Evolutionary conservation across 345 rosid species (phyloP).

Genomic region (Carallia pectinifolia): DNA sequence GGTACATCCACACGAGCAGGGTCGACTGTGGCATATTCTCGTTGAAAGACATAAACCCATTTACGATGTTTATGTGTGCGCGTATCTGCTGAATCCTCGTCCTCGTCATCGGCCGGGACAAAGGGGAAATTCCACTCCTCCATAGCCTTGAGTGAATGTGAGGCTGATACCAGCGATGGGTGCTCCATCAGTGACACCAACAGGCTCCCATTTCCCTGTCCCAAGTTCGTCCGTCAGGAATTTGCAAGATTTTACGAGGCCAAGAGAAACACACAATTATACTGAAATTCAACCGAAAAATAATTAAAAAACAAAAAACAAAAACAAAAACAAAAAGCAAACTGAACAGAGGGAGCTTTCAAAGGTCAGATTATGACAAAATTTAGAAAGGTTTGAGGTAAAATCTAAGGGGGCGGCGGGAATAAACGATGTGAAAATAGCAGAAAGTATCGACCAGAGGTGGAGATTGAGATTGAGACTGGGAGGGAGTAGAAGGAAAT

Average conservation of each 20-base stretch:
- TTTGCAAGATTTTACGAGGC: too few species aligned
- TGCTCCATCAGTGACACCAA: conserved; percentile 49
- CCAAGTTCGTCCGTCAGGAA: too few species aligned
- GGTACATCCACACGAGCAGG: conserved; percentile 72
- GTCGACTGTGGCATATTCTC: conserved; percentile 73
- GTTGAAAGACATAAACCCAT: conserved; percentile 71
- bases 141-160: conserved; percentile 44
- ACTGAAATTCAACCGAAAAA: too few species aligned
- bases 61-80: conserved; percentile 28
- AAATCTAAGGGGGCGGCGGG: too few species aligned
- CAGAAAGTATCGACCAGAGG: not conserved
- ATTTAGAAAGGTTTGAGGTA: too few species aligned
- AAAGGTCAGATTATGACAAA: too few species aligned
- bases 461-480: not conserved
- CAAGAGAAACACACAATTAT: too few species aligned
- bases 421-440: too few species aligned
- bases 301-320: too few species aligned
- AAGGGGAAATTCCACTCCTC: conserved; percentile 45
- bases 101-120: not conserved
- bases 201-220: conserved; percentile 48
- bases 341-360: too few species aligned
- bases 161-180: conserved; percentile 49
- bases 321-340: too few species aligned
- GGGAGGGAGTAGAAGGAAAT: conserved; percentile 1
- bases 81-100: conserved; percentile 5